Percentiles rank a stretch among this genome's conserved stretches.
phyloP scores from a whole-genome alignment of 1,139 yeast genomes.

The Protomyces inouyei region DNA sequence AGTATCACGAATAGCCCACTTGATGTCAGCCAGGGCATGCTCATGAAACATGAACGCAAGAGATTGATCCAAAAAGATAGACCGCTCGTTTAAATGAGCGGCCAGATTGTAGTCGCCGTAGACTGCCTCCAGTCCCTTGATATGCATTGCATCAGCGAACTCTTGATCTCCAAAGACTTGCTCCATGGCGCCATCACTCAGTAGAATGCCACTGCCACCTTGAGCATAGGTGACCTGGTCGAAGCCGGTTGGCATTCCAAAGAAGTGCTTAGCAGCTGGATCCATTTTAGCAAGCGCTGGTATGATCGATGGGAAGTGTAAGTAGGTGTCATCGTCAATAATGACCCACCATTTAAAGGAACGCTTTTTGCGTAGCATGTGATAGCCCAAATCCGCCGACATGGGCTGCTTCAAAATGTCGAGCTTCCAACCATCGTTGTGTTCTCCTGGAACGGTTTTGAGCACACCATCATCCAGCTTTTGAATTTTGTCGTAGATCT shows the following conservation, averaged over 20 bases:
- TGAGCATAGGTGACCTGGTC: conserved; percentile 38
- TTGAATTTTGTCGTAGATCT: not conserved
- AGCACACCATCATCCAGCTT: not conserved
- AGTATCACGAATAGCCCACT: conserved; percentile 30
- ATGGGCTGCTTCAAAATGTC: conserved; percentile 9
- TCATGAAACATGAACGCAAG: not conserved
- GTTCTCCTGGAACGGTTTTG: not conserved
- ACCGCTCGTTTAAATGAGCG: conserved; percentile 31
- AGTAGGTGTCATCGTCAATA: conserved; percentile 41
- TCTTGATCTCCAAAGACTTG: conserved; percentile 34
- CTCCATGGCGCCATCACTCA: conserved; percentile 39
- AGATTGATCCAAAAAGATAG: conserved; percentile 25
- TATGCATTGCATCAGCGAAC: conserved; percentile 34
- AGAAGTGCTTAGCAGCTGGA: conserved; percentile 34
- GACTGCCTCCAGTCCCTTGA: conserved; percentile 35
- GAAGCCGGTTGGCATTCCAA: not conserved
- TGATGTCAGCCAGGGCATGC: conserved; percentile 28
- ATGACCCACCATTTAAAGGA: conserved; percentile 40
- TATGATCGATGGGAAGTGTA: conserved; percentile 37
- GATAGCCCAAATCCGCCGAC: conserved; percentile 10
- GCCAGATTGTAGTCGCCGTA: conserved; percentile 43
- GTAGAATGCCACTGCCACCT: conserved; percentile 42
- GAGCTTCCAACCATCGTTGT: conserved; percentile 13
- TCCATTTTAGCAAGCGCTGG: conserved; percentile 35
- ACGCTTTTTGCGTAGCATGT: not conserved